Conservation (phyloP, 352 stramenopile species). For the Aphanomyces invadans region DNA sequence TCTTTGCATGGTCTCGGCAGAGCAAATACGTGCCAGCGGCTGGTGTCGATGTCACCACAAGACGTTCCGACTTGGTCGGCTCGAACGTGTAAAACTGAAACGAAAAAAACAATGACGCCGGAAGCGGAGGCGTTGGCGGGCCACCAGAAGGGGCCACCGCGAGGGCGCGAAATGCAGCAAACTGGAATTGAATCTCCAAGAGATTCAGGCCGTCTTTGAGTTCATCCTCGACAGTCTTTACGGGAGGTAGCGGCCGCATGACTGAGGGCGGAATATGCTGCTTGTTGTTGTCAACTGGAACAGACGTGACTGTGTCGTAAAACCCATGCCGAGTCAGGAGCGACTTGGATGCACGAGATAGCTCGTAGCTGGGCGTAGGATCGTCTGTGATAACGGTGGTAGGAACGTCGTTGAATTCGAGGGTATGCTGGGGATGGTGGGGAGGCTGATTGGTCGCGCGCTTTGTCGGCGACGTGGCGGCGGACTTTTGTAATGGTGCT, state of each 20-base stretch:
- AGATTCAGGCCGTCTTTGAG: conserved; percentile 66
- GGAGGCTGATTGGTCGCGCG: background rate
- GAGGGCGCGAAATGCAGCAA: conserved; percentile 68
- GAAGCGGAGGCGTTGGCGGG: conserved; percentile 13
- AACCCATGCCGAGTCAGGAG: conserved; percentile 79
- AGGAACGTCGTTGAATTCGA: background rate
- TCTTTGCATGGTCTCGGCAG: conserved; percentile 37
- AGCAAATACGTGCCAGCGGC: conserved; percentile 29
- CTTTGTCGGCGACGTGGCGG: background rate
- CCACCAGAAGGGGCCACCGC: conserved; percentile 12
- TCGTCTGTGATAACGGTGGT: conserved; percentile 20
- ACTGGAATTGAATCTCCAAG: conserved; percentile 87
- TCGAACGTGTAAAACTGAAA: conserved; percentile 90
- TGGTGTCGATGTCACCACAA: conserved; percentile 54
- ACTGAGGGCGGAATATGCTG: background rate
- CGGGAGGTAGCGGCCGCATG: background rate
- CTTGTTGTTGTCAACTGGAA: background rate
- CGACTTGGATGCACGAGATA: conserved; percentile 79
- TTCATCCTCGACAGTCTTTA: conserved; percentile 58
- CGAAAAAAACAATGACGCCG: conserved; percentile 77
- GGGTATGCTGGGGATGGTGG: background rate
- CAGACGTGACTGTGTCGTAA: conserved; percentile 29
- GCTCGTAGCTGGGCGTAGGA: conserved; percentile 34
- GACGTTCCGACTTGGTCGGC: conserved; percentile 80
- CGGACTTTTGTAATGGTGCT: background rate